Conservation (phyloP, 1,139 yeast genomes). For the Saccharomycopsis hybrid region DNA sequence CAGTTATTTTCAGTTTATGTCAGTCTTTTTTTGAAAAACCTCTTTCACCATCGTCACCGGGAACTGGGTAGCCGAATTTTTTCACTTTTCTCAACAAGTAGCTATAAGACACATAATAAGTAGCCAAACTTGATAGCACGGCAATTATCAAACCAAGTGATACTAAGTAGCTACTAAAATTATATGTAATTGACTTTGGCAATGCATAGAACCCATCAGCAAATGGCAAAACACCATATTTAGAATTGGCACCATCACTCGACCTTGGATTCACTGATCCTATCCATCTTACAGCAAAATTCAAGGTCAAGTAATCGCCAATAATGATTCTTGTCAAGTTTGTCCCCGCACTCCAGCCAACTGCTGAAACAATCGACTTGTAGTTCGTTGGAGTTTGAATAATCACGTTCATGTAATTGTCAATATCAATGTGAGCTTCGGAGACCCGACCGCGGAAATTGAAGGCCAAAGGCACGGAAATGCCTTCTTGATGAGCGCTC, state of each 20-base stretch:
- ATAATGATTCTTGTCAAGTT: slow-evolving; percentile 57
- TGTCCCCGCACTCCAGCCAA: slow-evolving; percentile 60
- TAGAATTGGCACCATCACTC: background rate
- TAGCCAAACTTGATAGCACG: slow-evolving; percentile 1
- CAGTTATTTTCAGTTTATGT: background rate
- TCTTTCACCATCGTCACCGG: slow-evolving; percentile 12
- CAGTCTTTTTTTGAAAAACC: slow-evolving; percentile 12
- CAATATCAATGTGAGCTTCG: slow-evolving; percentile 66
- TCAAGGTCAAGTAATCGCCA: slow-evolving; percentile 55
- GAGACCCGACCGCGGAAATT: slow-evolving; percentile 63
- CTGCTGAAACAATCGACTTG: slow-evolving; percentile 44
- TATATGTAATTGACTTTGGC: slow-evolving; percentile 7
- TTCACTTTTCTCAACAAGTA: background rate
- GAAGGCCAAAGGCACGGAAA: slow-evolving; percentile 50
- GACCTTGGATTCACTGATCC: slow-evolving; percentile 12
- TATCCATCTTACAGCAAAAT: slow-evolving; percentile 57
- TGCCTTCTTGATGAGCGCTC: slow-evolving; percentile 44
- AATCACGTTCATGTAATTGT: slow-evolving; percentile 50
- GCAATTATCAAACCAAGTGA: slow-evolving; percentile 2
- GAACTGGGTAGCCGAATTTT: slow-evolving; percentile 4
- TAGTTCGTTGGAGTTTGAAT: slow-evolving; percentile 36
- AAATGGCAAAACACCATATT: slow-evolving; percentile 10
- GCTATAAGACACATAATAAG: slow-evolving; percentile 12
- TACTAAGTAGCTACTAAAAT: slow-evolving; percentile 1
- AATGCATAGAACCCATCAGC: slow-evolving; percentile 14